A percentile compares a stretch with the other conserved stretches of the same genome.
Conservation (phyloP, 1,139 yeast species). For the Saccharomycopsis hybrid region DNA sequence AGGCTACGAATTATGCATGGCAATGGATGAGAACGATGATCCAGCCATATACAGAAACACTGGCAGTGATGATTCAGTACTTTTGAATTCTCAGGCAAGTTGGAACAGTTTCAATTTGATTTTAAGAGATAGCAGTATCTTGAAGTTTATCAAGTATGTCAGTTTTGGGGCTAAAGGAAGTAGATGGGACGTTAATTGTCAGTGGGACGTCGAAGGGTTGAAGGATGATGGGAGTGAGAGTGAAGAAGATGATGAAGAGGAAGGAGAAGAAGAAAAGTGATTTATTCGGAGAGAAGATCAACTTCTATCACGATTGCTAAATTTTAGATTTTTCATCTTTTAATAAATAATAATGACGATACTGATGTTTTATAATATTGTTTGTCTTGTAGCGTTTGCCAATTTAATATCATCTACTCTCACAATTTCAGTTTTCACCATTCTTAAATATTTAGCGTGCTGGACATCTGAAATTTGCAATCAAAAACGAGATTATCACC, state of each 20-base stretch:
- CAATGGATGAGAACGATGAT: slow-evolving; percentile 45
- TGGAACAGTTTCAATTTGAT: slow-evolving; percentile 80
- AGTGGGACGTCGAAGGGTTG: slow-evolving; percentile 55
- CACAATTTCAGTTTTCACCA: too few relatives aligned
- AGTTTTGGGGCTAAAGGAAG: slow-evolving; percentile 85
- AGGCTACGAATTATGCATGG: slow-evolving; percentile 91
- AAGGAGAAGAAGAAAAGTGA: background rate
- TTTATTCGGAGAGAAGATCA: too few relatives aligned
- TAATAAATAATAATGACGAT: too few relatives aligned
- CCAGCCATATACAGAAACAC: slow-evolving; percentile 39
- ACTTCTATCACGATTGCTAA: too few relatives aligned
- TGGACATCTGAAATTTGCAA: too few relatives aligned
- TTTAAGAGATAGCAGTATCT: slow-evolving; percentile 74
- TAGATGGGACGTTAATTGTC: slow-evolving; percentile 83
- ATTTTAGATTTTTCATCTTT: too few relatives aligned
- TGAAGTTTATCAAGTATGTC: slow-evolving; percentile 89
- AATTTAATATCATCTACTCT: too few relatives aligned
- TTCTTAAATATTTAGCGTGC: too few relatives aligned
- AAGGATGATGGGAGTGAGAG: slow-evolving; percentile 32
- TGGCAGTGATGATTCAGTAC: slow-evolving; percentile 65
- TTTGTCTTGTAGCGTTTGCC: too few relatives aligned
- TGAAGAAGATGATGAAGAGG: slow-evolving; percentile 24
- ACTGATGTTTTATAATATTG: too few relatives aligned
- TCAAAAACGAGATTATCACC: too few relatives aligned
- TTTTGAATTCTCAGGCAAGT: slow-evolving; percentile 72